Base-by-base conservation (phyloP, 306 rosid species). In the Ormosia semicastrata region DNA sequence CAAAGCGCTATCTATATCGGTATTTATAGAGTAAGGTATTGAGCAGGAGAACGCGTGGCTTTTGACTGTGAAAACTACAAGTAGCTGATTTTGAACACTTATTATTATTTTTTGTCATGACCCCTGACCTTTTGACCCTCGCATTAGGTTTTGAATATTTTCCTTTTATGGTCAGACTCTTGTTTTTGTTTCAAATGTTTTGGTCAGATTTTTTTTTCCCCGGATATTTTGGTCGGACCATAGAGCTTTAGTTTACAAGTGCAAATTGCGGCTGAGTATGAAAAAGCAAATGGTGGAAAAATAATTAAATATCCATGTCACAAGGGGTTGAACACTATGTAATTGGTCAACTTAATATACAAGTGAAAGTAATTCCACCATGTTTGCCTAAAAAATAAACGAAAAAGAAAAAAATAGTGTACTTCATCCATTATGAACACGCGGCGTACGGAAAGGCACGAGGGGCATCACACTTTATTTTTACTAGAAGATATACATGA, bases 21-120 rank as follows among this genome's bases (percentile, higher is more conserved):
- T 88, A 86, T 90, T 90, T 88, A 90, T 90, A 86, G 89, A 54
- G 72, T 75, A 74, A 14, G 62, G 39, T 29, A 15, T 8, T 17
- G 24, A 37, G 46, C 54, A 65, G 76, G 54, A 76, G 64, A 82
- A 77, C 80, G 80, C 66, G 82, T 70, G 82, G 86, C 0, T 6
- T 86, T 90, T 88, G 90, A 90, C 90, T 67, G 4, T 43, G 53
- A 41, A 53, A 83, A 69, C 33, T 47, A 66, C 34, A 18, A 33
- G 69, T 15, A 32, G 60, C 18, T 11, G 49, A 0, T 17, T 72
- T 64, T 54, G 81, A 63, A 6, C 80, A 44, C 2, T 29, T 77
- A n/a, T 63, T 13, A 14, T 47, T 65, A 43, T 66, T 18, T 17
- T 56, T 56, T 2, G 14, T 1, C 24, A 74, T 43, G 30, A n/a